These are phyloP conservation scores for Blastobotrys buckinghamii DNA, from an alignment of 1,139 yeast species.

Conservation along the genomic window DNA sequence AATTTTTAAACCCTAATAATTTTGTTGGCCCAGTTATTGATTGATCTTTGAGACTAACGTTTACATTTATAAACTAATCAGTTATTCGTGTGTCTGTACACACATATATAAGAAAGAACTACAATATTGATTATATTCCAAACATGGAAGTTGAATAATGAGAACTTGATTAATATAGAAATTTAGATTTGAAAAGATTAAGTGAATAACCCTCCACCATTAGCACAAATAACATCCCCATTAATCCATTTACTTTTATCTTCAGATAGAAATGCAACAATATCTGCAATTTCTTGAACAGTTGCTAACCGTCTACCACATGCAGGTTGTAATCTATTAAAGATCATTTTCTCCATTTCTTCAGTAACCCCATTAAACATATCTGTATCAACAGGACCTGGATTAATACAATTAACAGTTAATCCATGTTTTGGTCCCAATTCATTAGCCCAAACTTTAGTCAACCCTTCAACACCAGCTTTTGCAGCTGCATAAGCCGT, in stretches of 20 bases:
- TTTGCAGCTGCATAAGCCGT: constrained; percentile 62
- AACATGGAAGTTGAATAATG: too few species aligned
- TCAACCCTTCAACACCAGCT: constrained; percentile 57
- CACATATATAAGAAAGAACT: too few species aligned
- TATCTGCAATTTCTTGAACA: constrained; percentile 13
- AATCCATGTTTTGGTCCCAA: constrained; percentile 27
- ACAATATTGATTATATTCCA: too few species aligned
- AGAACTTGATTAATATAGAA: too few species aligned
- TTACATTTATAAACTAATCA: too few species aligned
- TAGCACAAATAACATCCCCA: constrained; percentile 11
- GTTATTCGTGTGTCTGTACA: too few species aligned
- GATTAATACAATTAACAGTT: constrained; percentile 32
- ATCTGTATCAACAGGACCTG: constrained; percentile 21
- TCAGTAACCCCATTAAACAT: constrained; percentile 13
- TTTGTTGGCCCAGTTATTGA: too few species aligned
- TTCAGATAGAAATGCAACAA: constrained; percentile 11
- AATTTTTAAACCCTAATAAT: too few species aligned
- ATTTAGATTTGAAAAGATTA: not conserved
- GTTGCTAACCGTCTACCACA: constrained; percentile 7
- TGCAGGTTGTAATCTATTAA: constrained; percentile 4
- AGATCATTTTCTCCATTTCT: constrained; percentile 9
- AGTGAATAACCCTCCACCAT: constrained; percentile 9
- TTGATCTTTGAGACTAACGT: too few species aligned
- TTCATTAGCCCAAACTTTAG: constrained; percentile 50
- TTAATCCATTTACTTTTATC: constrained; percentile 11